Conservation (phyloP, 139 green algal genomes). For the Coelastrella sp. region DNA sequence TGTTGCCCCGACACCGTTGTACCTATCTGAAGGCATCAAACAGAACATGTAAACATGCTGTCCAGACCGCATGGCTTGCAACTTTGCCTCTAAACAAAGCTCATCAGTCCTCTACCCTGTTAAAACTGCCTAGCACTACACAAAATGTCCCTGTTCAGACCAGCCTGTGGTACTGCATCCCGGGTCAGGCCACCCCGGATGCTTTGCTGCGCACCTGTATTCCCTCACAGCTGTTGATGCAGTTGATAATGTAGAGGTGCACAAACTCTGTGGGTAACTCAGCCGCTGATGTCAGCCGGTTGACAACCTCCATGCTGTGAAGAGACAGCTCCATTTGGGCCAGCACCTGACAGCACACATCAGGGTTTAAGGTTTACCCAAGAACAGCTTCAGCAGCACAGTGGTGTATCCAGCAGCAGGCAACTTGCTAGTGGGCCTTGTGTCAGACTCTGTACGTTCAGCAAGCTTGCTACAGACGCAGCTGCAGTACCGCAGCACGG, state of each 20-base stretch:
- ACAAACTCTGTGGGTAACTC: constrained; percentile 86
- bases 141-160: too few relatives aligned
- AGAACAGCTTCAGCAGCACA: too few relatives aligned
- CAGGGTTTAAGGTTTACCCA: not conserved
- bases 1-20: not conserved
- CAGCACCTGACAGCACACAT: constrained; percentile 66
- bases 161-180: too few relatives aligned
- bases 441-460: not conserved
- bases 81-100: too few relatives aligned
- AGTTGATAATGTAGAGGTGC: constrained; percentile 92
- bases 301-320: constrained; percentile 94
- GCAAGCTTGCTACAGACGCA: not conserved
- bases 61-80: too few relatives aligned
- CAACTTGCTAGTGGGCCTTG: not conserved
- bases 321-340: constrained; percentile 80
- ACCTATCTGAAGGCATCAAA: not conserved
- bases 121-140: too few relatives aligned
- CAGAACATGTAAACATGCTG: too few relatives aligned
- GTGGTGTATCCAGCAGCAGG: too few relatives aligned
- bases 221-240: constrained; percentile 83
- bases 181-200: too few relatives aligned
- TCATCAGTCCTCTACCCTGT: too few relatives aligned
- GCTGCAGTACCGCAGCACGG: too few relatives aligned
- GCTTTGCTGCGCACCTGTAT: constrained; percentile 65
- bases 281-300: constrained; percentile 78